Base-by-base conservation (phyloP, 192 early-diverging fungal species). In the Podila verticillata region DNA sequence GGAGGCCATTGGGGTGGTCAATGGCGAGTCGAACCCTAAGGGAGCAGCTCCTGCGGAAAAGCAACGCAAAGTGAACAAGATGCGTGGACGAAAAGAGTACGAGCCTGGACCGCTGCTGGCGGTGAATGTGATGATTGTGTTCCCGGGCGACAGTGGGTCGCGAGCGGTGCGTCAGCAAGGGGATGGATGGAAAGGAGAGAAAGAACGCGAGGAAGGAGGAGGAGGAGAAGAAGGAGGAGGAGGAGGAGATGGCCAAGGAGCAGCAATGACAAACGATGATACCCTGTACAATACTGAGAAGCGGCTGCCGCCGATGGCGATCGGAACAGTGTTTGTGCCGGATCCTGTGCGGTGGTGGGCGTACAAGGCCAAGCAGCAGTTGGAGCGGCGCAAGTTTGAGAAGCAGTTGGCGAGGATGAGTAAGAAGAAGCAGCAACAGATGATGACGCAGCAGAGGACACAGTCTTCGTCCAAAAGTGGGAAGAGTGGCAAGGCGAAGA, bases 71-170 rank as follows among this genome's bases (percentile, higher is more conserved):
- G 19, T 8, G 13, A 29, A 30, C 30, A 36, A 58, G 29, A 63
- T 57, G 48, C 48, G 69, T 30, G 70, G 58, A 13, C 63, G 48
- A 28, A 61, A 72, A 32, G 77, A 65, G 44, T 80, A 72, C 20
- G 77, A 80, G 51, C 66, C 77, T 15, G 77, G 77, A 20, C 77
- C 77, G 2, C 58, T 80, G n/a, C 12, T 80, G 44, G 77, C 68
- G 2, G 29, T 80, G 61, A 80, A 80, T 28, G 77, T 80, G 17
- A 20, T 80, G 56, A 72, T 80, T 30, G 77, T 72, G 28, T 80
- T 80, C 28, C 77, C 77, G 4, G 77, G 77, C 3, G 77, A 80
- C 68, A 31, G 29, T 60, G 30, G 13, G 39, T 26, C 26, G 8
- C 17, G 34, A 36, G 57, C 9, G 35, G 26, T 36, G 32, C 35